These are phyloP conservation scores for Tolypocladium album DNA, from an alignment of 2,329 filamentous ascomycete genomes.

Conservation along the genomic window DNA sequence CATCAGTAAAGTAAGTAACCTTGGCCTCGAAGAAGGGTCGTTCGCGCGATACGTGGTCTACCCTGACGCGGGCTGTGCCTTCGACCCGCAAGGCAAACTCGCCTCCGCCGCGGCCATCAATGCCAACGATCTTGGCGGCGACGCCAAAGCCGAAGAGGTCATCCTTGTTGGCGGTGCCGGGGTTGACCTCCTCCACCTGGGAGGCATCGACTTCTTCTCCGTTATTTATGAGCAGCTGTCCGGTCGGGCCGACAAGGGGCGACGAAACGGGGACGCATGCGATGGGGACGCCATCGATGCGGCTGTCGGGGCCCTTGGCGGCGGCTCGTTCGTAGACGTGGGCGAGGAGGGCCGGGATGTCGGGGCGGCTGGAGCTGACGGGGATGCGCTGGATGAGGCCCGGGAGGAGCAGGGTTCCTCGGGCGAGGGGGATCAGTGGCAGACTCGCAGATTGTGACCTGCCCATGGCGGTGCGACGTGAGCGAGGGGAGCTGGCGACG, in stretches of 20 bases:
- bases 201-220: constrained; percentile 39
- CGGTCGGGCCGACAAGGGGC: constrained; percentile 60
- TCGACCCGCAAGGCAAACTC: constrained; percentile 83
- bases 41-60: constrained; percentile 58
- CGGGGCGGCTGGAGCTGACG: constrained; percentile 67
- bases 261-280: constrained; percentile 81
- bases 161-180: constrained; percentile 48
- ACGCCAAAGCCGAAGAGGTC: constrained; percentile 81
- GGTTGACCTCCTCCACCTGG: constrained; percentile 38
- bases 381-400: constrained; percentile 78
- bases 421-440: constrained; percentile 73
- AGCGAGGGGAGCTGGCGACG: not conserved
- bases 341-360: constrained; percentile 80
- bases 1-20: constrained; percentile 60
- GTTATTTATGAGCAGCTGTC: constrained; percentile 63
- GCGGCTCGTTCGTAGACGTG: constrained; percentile 71
- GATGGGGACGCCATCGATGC: constrained; percentile 61
- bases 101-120: constrained; percentile 62
- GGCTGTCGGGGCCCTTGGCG: constrained; percentile 52
- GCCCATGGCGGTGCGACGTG: constrained; percentile 20
- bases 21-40: constrained; percentile 80
- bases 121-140: constrained; percentile 65
- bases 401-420: constrained; percentile 73
- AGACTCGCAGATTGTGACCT: constrained; percentile 38
- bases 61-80: constrained; percentile 64